These are phyloP conservation scores for Trypanosoma vivax DNA, from an alignment of 208 protist genomes.

Conservation along the genomic window DNA sequence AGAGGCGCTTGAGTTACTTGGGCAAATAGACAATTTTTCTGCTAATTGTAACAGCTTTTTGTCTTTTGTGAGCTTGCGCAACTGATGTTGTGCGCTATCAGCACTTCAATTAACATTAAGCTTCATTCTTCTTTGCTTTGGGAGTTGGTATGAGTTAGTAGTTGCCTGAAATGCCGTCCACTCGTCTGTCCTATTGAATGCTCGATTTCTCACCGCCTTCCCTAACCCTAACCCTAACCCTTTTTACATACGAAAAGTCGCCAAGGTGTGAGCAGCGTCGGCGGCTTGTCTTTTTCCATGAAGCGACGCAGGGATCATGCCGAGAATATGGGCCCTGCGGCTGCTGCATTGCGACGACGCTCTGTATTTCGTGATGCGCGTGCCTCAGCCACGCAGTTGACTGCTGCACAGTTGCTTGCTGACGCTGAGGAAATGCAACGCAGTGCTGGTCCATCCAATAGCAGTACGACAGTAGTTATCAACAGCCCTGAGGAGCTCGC, in stretches of 20 bases:
- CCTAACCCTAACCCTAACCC: no score
- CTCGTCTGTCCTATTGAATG: no score
- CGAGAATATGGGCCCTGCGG: slow-evolving; percentile 63
- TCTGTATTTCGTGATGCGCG: slow-evolving; percentile 69
- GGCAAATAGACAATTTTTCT: no score
- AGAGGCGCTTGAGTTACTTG: no score
- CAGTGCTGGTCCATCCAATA: slow-evolving; percentile 36
- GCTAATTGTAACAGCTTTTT: no score
- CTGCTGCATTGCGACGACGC: slow-evolving; percentile 56
- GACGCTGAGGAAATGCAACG: slow-evolving; percentile 95
- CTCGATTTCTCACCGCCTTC: no score
- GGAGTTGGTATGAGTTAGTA: no score
- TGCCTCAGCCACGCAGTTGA: slow-evolving; percentile 89
- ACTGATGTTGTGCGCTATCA: no score
- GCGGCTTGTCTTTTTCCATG: slow-evolving; percentile 21
- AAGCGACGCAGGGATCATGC: slow-evolving; percentile 36
- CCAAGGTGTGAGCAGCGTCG: neutral
- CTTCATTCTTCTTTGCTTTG: no score
- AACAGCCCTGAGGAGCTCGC: slow-evolving; percentile 93
- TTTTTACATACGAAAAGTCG: slow-evolving; percentile 12
- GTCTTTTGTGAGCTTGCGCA: no score
- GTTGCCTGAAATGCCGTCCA: no score
- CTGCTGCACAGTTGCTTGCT: slow-evolving; percentile 95
- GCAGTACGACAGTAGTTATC: slow-evolving; percentile 90
- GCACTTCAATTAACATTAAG: no score